These are phyloP conservation scores for Xylaria sp. DNA, from an alignment of 2,329 filamentous ascomycete species.

Conservation along the genomic window DNA sequence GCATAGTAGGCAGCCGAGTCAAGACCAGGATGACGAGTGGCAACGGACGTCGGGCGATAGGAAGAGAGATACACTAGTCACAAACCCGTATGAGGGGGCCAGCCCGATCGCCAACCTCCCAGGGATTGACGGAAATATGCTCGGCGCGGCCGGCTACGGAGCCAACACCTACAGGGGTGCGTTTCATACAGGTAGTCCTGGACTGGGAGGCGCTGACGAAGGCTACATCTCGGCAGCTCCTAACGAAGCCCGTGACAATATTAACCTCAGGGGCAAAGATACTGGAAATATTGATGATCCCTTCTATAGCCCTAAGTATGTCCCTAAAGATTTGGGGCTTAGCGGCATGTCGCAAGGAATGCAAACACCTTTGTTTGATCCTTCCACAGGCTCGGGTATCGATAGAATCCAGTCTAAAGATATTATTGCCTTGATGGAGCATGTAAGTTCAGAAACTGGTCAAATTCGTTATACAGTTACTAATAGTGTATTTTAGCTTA, in stretches of 20 bases:
- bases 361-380: conserved; percentile 88
- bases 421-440: conserved; percentile 97
- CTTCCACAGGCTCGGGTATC: conserved; percentile 85
- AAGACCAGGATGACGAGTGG: conserved; percentile 73
- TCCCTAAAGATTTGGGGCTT: conserved; percentile 68
- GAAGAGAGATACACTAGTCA: conserved; percentile 73
- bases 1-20: conserved; percentile 64
- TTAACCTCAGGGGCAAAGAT: conserved; percentile 65
- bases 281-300: conserved; percentile 70
- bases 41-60: conserved; percentile 69
- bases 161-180: conserved; percentile 54
- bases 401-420: conserved; percentile 96
- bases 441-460: conserved; percentile 63
- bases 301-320: conserved; percentile 69
- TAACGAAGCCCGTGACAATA: conserved; percentile 63
- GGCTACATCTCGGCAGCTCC: conserved; percentile 86
- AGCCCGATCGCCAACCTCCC: conserved; percentile 69
- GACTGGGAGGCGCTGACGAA: conserved; percentile 78
- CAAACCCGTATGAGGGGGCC: conserved; percentile 73
- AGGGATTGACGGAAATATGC: conserved; percentile 61
- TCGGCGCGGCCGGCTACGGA: conserved; percentile 54
- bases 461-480: conserved; percentile 20
- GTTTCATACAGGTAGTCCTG: conserved; percentile 66
- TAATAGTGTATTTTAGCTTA: conserved; percentile 70
- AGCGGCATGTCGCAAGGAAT: conserved; percentile 95